These are phyloP conservation scores for Chamaecyparis obtusa DNA, from an alignment of 75 land plant genomes.

Conservation along the genomic window DNA sequence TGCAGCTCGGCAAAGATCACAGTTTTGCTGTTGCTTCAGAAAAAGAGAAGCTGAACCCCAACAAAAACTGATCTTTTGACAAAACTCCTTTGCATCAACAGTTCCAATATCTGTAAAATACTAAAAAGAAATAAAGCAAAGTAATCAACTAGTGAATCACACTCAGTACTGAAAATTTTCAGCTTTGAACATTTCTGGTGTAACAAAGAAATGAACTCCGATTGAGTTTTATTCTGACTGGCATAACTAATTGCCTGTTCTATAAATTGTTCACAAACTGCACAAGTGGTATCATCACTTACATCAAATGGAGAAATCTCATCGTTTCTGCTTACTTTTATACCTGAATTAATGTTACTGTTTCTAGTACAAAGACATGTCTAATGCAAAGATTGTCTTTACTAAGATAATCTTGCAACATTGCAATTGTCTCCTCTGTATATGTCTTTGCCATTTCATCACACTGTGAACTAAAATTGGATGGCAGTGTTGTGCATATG, in stretches of 20 bases:
- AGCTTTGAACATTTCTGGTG: conserved; percentile 33
- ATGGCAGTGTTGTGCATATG: not conserved
- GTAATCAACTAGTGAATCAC: conserved; percentile 46
- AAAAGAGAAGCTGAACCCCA: not conserved
- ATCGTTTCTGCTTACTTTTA: not conserved
- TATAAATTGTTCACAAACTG: conserved; percentile 31
- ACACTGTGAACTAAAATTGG: conserved; percentile 18
- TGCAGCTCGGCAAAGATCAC: conserved; percentile 44
- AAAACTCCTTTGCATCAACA: conserved; percentile 40
- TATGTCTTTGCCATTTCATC: conserved; percentile 17
- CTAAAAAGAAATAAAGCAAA: conserved; percentile 59
- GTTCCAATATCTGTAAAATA: no score
- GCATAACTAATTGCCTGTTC: conserved; percentile 24
- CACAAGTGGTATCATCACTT: conserved; percentile 19
- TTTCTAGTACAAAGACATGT: conserved; percentile 22
- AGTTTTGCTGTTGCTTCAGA: conserved; percentile 18
- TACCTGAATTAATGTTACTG: not conserved
- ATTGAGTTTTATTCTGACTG: conserved; percentile 38
- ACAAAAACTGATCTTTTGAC: conserved; percentile 44
- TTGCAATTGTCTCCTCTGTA: conserved; percentile 21
- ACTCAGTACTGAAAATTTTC: conserved; percentile 28
- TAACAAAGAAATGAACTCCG: conserved; percentile 26
- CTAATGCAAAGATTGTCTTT: conserved; percentile 29
- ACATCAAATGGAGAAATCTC: not conserved
- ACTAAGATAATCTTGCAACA: conserved; percentile 24